Evolutionary conservation across 1,284 basidiomycete species (phyloP).

Genomic region (Pterulicium gracile): DNA sequence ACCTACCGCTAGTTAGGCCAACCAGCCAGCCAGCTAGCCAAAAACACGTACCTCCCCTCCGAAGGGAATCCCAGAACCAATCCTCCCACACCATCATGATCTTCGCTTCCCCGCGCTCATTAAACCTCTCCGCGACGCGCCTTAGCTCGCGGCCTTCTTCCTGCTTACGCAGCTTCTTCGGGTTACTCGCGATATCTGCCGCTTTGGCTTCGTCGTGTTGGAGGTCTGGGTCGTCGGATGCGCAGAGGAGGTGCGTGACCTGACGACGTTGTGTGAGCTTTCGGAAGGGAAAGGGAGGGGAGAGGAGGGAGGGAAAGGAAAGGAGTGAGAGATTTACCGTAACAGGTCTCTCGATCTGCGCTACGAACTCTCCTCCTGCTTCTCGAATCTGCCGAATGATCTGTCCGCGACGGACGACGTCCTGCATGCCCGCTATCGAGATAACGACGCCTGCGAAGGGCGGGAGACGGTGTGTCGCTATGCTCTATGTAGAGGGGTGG

Average conservation of each 20-base stretch:
- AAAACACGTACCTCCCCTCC: conserved; percentile 43
- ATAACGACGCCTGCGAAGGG: conserved; percentile 54
- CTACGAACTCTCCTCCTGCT: conserved; percentile 47
- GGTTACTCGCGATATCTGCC: no score
- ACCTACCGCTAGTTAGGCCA: no score
- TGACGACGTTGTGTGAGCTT: no score
- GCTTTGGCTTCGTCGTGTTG: background rate
- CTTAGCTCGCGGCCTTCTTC: conserved; percentile 54
- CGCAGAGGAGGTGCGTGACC: conserved; percentile 24
- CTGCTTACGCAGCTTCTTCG: no score
- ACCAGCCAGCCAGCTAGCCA: background rate
- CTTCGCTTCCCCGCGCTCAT: conserved; percentile 46
- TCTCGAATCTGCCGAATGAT: conserved; percentile 44
- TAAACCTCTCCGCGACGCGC: conserved; percentile 56
- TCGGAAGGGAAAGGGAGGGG: no score
- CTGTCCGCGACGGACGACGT: conserved; percentile 37
- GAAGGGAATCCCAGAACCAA: conserved; percentile 76
- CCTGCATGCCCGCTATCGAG: conserved; percentile 57
- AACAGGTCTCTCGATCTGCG: conserved; percentile 55
- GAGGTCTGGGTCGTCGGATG: conserved; percentile 17
- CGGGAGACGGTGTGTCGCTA: conserved; percentile 46
- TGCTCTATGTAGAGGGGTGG: conserved; percentile 29
- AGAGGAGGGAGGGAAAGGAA: no score
- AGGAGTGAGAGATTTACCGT: conserved; percentile 57
- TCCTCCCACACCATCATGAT: conserved; percentile 75